A percentile compares a stretch with the other conserved stretches of the same genome.
Conservation (phyloP, 176 grass and related monocot species). For the Cenchrus fungigraminus region DNA sequence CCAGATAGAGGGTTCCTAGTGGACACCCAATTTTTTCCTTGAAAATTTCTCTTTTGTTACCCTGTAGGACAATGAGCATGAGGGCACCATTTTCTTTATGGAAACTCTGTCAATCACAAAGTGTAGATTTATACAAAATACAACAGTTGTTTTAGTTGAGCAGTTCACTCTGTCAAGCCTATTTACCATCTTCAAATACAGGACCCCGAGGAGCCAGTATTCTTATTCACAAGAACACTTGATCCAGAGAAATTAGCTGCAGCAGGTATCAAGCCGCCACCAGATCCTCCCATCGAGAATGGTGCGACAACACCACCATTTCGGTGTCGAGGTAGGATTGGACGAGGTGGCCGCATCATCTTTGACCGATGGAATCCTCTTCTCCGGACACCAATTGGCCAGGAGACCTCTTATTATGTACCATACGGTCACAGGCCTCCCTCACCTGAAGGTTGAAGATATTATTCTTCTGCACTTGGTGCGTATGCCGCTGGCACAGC, state of each 20-base stretch:
- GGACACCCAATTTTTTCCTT: background rate
- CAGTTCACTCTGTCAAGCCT: constrained; percentile 21
- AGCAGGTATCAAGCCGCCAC: constrained; percentile 63
- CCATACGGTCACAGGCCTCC: constrained; percentile 45
- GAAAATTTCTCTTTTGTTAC: constrained; percentile 17
- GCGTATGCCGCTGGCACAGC: constrained; percentile 40
- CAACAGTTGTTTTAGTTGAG: background rate
- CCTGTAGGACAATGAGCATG: constrained; percentile 12
- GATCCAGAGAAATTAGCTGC: constrained; percentile 73
- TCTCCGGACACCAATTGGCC: constrained; percentile 58
- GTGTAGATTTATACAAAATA: background rate
- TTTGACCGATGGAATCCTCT: constrained; percentile 90
- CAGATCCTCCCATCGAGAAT: constrained; percentile 66
- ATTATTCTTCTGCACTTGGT: constrained; percentile 28
- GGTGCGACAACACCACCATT: constrained; percentile 49
- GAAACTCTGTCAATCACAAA: background rate
- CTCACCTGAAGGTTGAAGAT: constrained; percentile 57
- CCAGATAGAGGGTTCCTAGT: background rate
- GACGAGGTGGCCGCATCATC: constrained; percentile 92
- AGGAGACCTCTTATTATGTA: constrained; percentile 46
- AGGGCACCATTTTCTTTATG: constrained; percentile 26
- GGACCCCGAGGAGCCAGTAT: constrained; percentile 84
- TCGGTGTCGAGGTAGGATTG: constrained; percentile 75
- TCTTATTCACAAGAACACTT: constrained; percentile 81
- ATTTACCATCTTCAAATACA: constrained; percentile 44